Base-by-base conservation (phyloP, 352 stramenopile genomes). In the Phytophthora foliorum region DNA sequence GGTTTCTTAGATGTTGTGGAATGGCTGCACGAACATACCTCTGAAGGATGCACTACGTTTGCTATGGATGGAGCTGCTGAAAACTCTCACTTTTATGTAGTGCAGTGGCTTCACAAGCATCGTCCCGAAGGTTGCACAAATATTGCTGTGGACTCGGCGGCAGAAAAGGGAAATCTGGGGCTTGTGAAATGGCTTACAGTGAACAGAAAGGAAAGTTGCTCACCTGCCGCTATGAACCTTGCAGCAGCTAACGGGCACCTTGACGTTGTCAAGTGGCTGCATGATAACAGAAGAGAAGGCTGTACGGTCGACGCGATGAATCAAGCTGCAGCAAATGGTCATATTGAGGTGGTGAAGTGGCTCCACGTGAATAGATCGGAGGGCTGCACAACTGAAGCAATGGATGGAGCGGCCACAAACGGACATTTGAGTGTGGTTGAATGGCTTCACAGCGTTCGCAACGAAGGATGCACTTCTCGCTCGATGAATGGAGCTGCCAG, bases 11-110 rank as follows among this genome's bases (percentile, higher is more conserved):
- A 49, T 44, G 32, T 60, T 25, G 54, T 70, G 1, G 21, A 70
- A 31, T 70, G 63, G 63, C 46, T 70, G 9, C 54, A 70, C 14
- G 27, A 44, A 9, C 57, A 65, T 16, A 71, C 46, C 7, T 59
- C 39, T 19, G 63, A 55, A 49, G 27, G 34, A 5, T 63, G 61
- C 34, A 38, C 51, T 9, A 63, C 25, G 1, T 49, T 57, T 19
- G 63, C 48, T 11, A 61, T 66, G 55, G 27, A 66, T 14, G 38
- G 29, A 2, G 63, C 63, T 13, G 63, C 54, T 45, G 21, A 32
- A 41, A 55, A 66, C 16, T 36, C n/a, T 8, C 56, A 66, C 36
- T 41, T 71, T 5, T 16, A 57, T 4, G 31, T 61, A 9, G 31
- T 66, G 11, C 38, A 56, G n/a, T 71, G 56, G 54, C 11, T 70